A percentile compares a stretch with the other conserved stretches of the same genome.
Evolutionary conservation across 2,329 filamentous ascomycete species (phyloP).

Genomic region (Didymella glomerata): DNA sequence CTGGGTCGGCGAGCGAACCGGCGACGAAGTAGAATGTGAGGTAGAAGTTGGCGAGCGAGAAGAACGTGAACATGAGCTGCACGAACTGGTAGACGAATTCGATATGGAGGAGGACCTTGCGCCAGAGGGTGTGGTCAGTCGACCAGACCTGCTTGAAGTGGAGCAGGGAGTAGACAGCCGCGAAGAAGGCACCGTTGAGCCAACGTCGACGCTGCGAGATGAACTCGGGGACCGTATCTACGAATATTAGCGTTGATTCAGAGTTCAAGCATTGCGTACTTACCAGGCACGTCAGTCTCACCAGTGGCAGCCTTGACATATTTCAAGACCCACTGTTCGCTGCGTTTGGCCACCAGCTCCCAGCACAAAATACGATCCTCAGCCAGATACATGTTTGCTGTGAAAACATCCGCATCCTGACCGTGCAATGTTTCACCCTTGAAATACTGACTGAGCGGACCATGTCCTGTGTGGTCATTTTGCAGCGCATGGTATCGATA

Average conservation of each 20-base stretch:
- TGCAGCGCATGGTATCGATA: slow-evolving; percentile 96
- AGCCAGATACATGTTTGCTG: slow-evolving; percentile 93
- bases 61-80: slow-evolving; percentile 93
- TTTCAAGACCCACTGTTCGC: slow-evolving; percentile 95
- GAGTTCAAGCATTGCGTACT: slow-evolving; percentile 47
- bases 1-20: slow-evolving; percentile 81
- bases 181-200: slow-evolving; percentile 99
- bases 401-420: slow-evolving; percentile 95
- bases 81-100: slow-evolving; percentile 97
- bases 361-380: slow-evolving; percentile 91
- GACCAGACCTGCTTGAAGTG: slow-evolving; percentile 93
- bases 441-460: slow-evolving; percentile 97
- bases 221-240: slow-evolving; percentile 92
- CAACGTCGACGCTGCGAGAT: slow-evolving; percentile 95
- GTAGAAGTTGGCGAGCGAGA: slow-evolving; percentile 98
- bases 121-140: slow-evolving; percentile 88
- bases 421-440: slow-evolving; percentile 98
- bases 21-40: slow-evolving; percentile 98
- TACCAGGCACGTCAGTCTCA: slow-evolving; percentile 97
- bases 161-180: slow-evolving; percentile 94
- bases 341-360: slow-evolving; percentile 95
- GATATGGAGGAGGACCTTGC: slow-evolving; percentile 91
- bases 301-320: slow-evolving; percentile 97
- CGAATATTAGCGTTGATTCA: neutral
- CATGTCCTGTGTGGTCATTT: slow-evolving; percentile 95